Evolutionary conservation across 23 red algal genomes (phyloP).

Genomic region (Gracilaria caudata): DNA sequence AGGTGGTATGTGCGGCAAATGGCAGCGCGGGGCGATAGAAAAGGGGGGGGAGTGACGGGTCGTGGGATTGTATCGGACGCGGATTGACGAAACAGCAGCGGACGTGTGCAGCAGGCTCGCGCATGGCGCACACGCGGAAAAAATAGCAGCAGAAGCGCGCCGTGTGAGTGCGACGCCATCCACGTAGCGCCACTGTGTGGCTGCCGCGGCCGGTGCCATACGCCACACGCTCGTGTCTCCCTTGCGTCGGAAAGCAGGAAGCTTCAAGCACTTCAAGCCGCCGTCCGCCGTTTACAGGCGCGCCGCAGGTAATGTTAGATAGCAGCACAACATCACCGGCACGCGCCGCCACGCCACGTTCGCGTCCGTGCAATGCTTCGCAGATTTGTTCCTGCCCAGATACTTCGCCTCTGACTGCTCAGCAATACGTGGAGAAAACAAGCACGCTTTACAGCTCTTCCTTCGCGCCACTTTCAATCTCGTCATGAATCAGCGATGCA

Average conservation of each 20-base stretch:
- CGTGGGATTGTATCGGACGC: slow-evolving; percentile 4
- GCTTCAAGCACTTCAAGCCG: not conserved
- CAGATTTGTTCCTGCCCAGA: not conserved
- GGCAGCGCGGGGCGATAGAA: not conserved
- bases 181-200: slow-evolving; percentile 17
- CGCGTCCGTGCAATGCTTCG: too few species aligned
- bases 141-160: not conserved
- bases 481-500: slow-evolving; percentile 30
- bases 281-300: not conserved
- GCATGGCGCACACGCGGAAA: not conserved
- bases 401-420: not conserved
- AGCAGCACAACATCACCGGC: too few species aligned
- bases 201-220: not conserved
- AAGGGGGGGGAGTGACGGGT: not conserved
- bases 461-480: not conserved
- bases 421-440: not conserved
- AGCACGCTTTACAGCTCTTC: slow-evolving; percentile 10
- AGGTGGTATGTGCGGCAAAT: not conserved
- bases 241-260: not conserved
- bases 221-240: slow-evolving; percentile 1
- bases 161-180: slow-evolving; percentile 7
- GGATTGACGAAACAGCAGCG: not conserved
- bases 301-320: too few species aligned
- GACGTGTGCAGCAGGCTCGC: not conserved
- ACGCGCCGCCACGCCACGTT: too few species aligned